These are phyloP conservation scores for Cladosporium sp. DNA, from an alignment of 2,329 filamentous ascomycete genomes.

Conservation along the genomic window DNA sequence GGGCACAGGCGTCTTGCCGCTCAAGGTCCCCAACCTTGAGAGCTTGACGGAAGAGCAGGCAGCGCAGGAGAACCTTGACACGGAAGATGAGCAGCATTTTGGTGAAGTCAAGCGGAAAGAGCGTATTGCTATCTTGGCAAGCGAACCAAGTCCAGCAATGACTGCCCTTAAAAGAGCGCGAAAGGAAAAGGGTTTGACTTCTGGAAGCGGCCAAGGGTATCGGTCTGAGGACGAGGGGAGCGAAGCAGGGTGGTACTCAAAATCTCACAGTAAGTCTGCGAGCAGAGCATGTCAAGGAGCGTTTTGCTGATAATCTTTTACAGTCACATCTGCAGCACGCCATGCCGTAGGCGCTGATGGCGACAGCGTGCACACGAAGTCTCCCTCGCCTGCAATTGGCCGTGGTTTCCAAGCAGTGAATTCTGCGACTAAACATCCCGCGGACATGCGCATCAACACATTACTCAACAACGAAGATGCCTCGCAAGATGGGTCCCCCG, in stretches of 20 bases:
- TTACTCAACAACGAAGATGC: conserved; percentile 45
- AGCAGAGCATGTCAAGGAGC: too few species aligned
- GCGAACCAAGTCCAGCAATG: conserved; percentile 66
- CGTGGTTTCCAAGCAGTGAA: conserved; percentile 36
- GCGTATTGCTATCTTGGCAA: conserved; percentile 66
- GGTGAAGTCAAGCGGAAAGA: conserved; percentile 70
- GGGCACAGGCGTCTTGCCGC: conserved; percentile 42
- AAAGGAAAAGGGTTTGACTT: conserved; percentile 41
- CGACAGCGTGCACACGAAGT: conserved; percentile 46
- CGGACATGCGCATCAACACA: conserved; percentile 47
- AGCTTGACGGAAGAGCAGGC: conserved; percentile 63
- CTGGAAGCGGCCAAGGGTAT: conserved; percentile 20
- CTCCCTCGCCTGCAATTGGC: conserved; percentile 34
- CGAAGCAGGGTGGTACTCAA: conserved; percentile 21
- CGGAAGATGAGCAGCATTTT: conserved; percentile 64
- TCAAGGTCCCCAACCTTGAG: conserved; percentile 62
- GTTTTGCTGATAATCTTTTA: background rate
- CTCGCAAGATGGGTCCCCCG: conserved; percentile 22
- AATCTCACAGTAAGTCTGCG: background rate
- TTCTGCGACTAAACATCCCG: conserved; percentile 27
- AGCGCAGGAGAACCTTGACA: conserved; percentile 69
- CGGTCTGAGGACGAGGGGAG: conserved; percentile 30
- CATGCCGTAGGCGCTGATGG: conserved; percentile 22
- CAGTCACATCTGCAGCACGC: conserved; percentile 12
- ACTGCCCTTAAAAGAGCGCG: conserved; percentile 48